A percentile compares a stretch with the other conserved stretches of the same genome.
phyloP scores from a whole-genome alignment of 176 grass and related monocot genomes.

The Ampelocalamus luodianensis region DNA sequence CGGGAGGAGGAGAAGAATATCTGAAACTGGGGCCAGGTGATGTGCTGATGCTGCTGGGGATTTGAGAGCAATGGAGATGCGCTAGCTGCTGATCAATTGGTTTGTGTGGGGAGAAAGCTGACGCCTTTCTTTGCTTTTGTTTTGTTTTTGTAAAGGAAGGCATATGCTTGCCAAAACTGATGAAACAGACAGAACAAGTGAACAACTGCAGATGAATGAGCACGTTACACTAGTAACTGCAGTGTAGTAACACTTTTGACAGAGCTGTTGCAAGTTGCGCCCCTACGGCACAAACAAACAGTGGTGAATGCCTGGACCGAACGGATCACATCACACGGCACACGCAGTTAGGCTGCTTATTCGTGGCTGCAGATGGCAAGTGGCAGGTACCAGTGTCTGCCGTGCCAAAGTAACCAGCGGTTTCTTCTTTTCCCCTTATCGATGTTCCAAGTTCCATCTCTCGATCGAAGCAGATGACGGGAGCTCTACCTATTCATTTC shows the following conservation, averaged over 20 bases:
- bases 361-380: not conserved
- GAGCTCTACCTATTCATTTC: too few relatives aligned
- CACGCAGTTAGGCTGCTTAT: not conserved
- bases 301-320: not conserved
- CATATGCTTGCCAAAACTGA: too few relatives aligned
- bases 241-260: not conserved
- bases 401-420: not conserved
- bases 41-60: slow-evolving; percentile 1
- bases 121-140: not conserved
- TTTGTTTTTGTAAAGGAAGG: too few relatives aligned
- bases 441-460: not conserved
- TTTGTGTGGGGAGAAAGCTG: not conserved
- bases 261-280: not conserved
- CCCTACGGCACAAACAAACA: not conserved
- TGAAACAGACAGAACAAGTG: too few relatives aligned
- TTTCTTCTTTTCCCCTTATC: not conserved
- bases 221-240: too few relatives aligned
- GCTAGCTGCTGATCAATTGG: not conserved
- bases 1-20: not conserved
- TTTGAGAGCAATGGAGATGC: slow-evolving; percentile 11
- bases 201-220: too few relatives aligned
- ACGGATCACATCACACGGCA: not conserved
- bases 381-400: not conserved
- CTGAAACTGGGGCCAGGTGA: slow-evolving; percentile 12
- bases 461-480: too few relatives aligned